A percentile compares a stretch with the other conserved stretches of the same genome.
Evolutionary conservation across 257 asterid species (phyloP).

Genomic region (Przewalskia tangutica): DNA sequence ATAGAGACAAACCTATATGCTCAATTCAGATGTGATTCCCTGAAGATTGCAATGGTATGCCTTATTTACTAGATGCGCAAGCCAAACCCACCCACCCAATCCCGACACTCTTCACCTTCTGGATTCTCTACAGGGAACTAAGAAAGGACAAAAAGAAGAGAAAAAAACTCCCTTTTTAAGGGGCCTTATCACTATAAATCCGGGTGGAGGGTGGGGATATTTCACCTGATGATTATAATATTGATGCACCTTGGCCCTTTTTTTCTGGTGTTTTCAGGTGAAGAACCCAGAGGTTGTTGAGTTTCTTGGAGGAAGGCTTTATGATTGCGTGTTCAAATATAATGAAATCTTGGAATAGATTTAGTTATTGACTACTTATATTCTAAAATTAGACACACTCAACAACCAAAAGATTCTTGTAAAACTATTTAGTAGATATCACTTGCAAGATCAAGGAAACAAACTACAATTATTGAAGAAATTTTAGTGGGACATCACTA

Average conservation of each 20-base stretch:
- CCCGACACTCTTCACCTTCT: neutral
- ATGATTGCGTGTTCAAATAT: conserved; percentile 88
- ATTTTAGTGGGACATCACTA: neutral
- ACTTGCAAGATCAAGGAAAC: neutral
- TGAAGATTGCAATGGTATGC: conserved; percentile 84
- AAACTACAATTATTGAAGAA: neutral
- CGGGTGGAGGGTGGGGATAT: neutral
- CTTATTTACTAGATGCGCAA: neutral
- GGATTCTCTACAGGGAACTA: neutral
- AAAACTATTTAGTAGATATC: neutral
- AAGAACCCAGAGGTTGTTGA: conserved; percentile 94
- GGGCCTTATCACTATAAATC: neutral
- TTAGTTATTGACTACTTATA: neutral
- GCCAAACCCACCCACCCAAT: neutral
- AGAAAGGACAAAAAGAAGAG: neutral
- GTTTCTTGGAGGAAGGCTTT: conserved; percentile 94
- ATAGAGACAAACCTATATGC: conserved; percentile 96
- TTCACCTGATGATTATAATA: neutral
- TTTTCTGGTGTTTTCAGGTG: conserved; percentile 44
- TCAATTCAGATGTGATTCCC: conserved; percentile 81
- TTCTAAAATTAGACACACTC: neutral
- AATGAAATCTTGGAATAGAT: conserved; percentile 26
- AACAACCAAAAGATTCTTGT: neutral
- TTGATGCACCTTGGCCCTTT: neutral
- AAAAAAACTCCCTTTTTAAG: neutral